Evolutionary conservation across 164 flowering plant genomes (phyloP).

Genomic region (Berberis vulgaris): DNA sequence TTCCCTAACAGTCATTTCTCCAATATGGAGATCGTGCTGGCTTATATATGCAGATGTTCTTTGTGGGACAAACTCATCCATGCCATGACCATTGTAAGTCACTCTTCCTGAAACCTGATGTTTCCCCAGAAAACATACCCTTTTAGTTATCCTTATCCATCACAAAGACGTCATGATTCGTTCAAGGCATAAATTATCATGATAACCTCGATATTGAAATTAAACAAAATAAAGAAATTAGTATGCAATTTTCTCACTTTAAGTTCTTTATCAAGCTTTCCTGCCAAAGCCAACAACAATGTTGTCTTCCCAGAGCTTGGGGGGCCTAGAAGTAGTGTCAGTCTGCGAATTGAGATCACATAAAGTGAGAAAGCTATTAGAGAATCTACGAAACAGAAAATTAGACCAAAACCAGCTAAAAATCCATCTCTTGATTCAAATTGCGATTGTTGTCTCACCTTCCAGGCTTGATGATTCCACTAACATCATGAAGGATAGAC

Average conservation of each 20-base stretch:
- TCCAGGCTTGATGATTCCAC: too few species aligned
- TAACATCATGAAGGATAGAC: too few species aligned
- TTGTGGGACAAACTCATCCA: constrained; percentile 67
- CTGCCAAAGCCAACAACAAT: constrained; percentile 39
- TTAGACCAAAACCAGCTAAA: too few species aligned
- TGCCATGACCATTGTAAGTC: constrained; percentile 63
- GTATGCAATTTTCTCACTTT: constrained; percentile 14
- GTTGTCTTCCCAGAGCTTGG: constrained; percentile 53
- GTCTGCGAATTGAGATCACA: not conserved
- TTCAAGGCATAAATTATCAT: too few species aligned
- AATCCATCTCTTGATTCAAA: too few species aligned
- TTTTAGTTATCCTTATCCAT: not conserved
- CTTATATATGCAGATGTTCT: constrained; percentile 57
- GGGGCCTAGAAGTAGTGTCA: constrained; percentile 39
- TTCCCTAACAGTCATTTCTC: constrained; percentile 56
- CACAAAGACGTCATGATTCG: too few species aligned
- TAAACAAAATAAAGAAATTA: too few species aligned
- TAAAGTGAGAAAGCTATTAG: too few species aligned
- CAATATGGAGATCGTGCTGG: constrained; percentile 53
- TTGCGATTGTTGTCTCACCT: too few species aligned
- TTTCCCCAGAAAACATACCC: not conserved
- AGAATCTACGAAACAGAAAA: too few species aligned
- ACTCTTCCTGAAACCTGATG: constrained; percentile 43
- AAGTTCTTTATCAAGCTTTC: constrained; percentile 33
- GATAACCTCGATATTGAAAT: too few species aligned